Evolutionary conservation across 2,329 filamentous ascomycete genomes (phyloP), one percentile per base, ranked within the genome.

Genomic region (Botrytis paeoniae): DNA sequence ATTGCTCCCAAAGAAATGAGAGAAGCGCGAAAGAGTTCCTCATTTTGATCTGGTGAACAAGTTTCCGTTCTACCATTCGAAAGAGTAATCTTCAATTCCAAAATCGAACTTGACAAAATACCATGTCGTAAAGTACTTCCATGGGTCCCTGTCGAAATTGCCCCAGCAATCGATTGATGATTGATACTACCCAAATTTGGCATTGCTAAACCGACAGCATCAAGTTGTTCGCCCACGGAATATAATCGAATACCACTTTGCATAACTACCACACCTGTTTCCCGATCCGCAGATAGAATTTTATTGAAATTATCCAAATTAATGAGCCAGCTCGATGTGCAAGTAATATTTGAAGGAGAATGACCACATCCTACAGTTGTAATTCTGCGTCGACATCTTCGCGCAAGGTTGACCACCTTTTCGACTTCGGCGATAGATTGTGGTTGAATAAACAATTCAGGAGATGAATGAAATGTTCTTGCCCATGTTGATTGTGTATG

Each of bases 121-220:
- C 95, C 95, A 83, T 98, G 94, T 48, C 84, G 85, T 74, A 97
- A 85, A 72, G 93, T 96, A 79, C 93, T 97, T 61, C 96, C 96
- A 81, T 99, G 96, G 0, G 96, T 98, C 25, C 93, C 95, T 0
- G 96, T 99, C 32, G 93, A 91, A 75, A 98, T 97, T 22, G 94
- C 95, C 41, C 96, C 96, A 2, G 93, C 94, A 75, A 98, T 91
- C 73, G 93, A 96, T 85, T 99, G 96, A 78, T 94, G 89, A 81
- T 98, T 94, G 83, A 99, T 99, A 81, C 94, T 97, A 51, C 96
- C 96, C 63, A 98, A 85, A 81, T 97, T 98, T 41, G 93, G 92
- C 88, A 99, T 91, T 3, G 94, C 94, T 75, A 97, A 86, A 0
- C 93, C 94, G 78, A 91, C 83, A 71, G 88, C 86, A 77, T 93